phyloP scores from a whole-genome alignment of 345 rosid species.

The Hibiscus trionum region DNA sequence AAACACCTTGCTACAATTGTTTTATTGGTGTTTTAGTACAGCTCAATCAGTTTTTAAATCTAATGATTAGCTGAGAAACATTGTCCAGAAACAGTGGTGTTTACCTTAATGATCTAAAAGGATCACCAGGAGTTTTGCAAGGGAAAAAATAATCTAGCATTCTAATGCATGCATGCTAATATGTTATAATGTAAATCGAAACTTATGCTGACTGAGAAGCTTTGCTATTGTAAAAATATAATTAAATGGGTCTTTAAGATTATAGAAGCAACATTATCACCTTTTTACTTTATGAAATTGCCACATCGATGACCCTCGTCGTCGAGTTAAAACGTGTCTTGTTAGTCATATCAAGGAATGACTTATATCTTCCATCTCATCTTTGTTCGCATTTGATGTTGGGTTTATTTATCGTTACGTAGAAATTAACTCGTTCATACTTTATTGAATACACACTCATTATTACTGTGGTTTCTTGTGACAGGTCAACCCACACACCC shows the following conservation, averaged over 20 bases:
- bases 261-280: neutral
- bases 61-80: neutral
- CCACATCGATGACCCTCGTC: neutral
- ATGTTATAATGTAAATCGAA: neutral
- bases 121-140: neutral
- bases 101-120: constrained; percentile 11
- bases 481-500: constrained; percentile 95
- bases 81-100: neutral
- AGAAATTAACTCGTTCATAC: too few relatives aligned
- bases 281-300: neutral
- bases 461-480: constrained; percentile 1
- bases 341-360: neutral
- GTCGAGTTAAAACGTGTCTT: neutral
- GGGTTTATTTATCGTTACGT: neutral
- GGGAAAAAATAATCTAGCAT: neutral
- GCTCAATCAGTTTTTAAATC: neutral
- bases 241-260: neutral
- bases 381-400: neutral
- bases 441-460: neutral
- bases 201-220: neutral
- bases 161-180: neutral
- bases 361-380: neutral
- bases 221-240: neutral
- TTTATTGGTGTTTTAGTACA: neutral
- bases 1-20: neutral